Base-by-base conservation (phyloP, 169 alveolate species). In the Plasmodium billcollinsi region DNA sequence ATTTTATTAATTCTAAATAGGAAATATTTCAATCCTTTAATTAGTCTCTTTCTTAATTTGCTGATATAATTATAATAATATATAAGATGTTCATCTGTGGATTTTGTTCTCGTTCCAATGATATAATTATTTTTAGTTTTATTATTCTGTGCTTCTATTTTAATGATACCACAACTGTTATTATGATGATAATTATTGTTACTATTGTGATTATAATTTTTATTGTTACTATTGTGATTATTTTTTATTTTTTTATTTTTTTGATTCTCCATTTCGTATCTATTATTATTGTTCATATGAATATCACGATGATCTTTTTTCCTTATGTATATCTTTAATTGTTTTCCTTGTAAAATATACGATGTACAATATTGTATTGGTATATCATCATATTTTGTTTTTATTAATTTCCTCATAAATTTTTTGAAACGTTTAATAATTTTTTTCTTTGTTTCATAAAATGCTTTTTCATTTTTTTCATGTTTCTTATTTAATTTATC, bases 61-160 rank as follows among this genome's bases (percentile, higher is more conserved):
- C 88, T 86, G 5, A 86, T 18, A 73, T 66, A 86, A 56, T 86
- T 86, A 18, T 72, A 86, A 56, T 86, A 72, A 61, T 18, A 67
- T 7, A 86, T 71, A 12, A 86, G 58, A 72, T 86, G 75, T 29
- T 86, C 92, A 72, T 86, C 88, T 12, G 92, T 86, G 18, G 92
- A 86, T 50, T 86, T 73, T 2, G 92, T 86, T 33, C 88, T 72
- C 15, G 92, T 47, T 15, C 92, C 92, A 18, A 86, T 72, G 6
- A 86, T 24, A n/a, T 86, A 86, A 70, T 54, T 71, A n/a, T 54
- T 69, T 20, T 71, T 83, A 20, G 58, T 6, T 18, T 56, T 83
- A 26, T 56, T 83, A 26, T 14, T 63, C 5, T 83, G 72, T 5
- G 59, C 5, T 5, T 0, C 47, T 7, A 39, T 5, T 5, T 39